A percentile compares a stretch with the other conserved stretches of the same genome.
These are phyloP conservation scores for Aspergillus carbonarius DNA, from an alignment of 2,329 filamentous ascomycete genomes.

Conservation along the genomic window DNA sequence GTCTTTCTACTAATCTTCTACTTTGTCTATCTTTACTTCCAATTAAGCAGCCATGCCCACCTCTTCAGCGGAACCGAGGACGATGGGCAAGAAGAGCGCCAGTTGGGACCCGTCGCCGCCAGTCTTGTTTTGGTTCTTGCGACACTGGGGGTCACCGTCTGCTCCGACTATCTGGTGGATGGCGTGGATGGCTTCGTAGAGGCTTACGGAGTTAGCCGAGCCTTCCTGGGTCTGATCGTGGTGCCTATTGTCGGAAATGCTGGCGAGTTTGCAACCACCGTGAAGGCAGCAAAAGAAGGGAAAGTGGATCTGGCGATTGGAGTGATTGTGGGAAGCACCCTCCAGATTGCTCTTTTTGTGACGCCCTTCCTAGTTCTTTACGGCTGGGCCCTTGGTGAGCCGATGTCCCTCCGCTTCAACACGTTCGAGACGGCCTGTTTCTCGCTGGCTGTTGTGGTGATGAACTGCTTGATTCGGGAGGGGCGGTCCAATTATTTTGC, in stretches of 20 bases:
- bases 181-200: conserved; percentile 56
- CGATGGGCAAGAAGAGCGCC: conserved; percentile 13
- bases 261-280: conserved; percentile 57
- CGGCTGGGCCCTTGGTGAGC: conserved; percentile 54
- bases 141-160: conserved; percentile 19
- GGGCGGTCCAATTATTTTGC: conserved; percentile 22
- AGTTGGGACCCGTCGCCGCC: conserved; percentile 14
- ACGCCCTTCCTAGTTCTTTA: conserved; percentile 58
- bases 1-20: conserved; percentile 56
- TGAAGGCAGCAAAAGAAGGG: conserved; percentile 56
- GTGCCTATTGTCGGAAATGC: conserved; percentile 59
- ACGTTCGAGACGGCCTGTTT: conserved; percentile 21
- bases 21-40: conserved; percentile 56
- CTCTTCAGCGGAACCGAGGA: conserved; percentile 16
- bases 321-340: conserved; percentile 54
- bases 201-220: conserved; percentile 53
- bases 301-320: conserved; percentile 60
- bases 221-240: conserved; percentile 58
- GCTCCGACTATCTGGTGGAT: conserved; percentile 47
- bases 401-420: conserved; percentile 40
- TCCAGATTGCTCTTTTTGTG: conserved; percentile 58
- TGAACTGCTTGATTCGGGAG: conserved; percentile 23
- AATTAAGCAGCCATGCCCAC: conserved; percentile 40
- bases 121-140: conserved; percentile 20
- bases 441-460: conserved; percentile 20